These are phyloP conservation scores for Candida krabiensis DNA, from an alignment of 805 yeast genomes.

Conservation along the genomic window DNA sequence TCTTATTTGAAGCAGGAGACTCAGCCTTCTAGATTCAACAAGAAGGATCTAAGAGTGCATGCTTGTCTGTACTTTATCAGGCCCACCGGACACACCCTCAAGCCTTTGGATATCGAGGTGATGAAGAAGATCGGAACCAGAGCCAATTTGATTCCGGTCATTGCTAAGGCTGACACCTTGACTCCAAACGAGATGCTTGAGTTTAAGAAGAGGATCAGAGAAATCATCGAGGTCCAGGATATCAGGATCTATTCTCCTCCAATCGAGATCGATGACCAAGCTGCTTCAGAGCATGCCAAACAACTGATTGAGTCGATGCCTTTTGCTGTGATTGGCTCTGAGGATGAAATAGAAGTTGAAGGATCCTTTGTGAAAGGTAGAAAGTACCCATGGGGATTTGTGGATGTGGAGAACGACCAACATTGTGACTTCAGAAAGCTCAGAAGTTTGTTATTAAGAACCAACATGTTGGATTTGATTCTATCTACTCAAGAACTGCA, in stretches of 20 bases:
- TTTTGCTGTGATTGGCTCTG: constrained; percentile 79
- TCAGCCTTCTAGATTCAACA: constrained; percentile 71
- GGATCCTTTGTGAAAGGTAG: constrained; percentile 75
- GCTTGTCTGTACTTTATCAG: constrained; percentile 87
- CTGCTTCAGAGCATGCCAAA: constrained; percentile 77
- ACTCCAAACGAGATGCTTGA: constrained; percentile 66
- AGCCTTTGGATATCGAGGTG: constrained; percentile 83
- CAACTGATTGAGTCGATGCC: constrained; percentile 85
- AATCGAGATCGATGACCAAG: constrained; percentile 69
- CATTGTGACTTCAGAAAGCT: constrained; percentile 85
- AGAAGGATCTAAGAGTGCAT: constrained; percentile 84
- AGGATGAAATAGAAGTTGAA: constrained; percentile 62
- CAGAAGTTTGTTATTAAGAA: constrained; percentile 74
- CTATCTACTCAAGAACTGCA: constrained; percentile 79
- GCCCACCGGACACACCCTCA: constrained; percentile 86
- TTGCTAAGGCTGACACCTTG: constrained; percentile 86
- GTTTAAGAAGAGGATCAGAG: constrained; percentile 76
- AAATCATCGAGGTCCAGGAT: constrained; percentile 79
- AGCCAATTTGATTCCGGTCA: constrained; percentile 85
- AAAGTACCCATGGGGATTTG: constrained; percentile 88
- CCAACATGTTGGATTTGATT: constrained; percentile 80
- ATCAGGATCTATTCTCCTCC: constrained; percentile 85
- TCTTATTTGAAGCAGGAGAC: constrained; percentile 89
- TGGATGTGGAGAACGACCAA: constrained; percentile 81
- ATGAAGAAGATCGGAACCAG: constrained; percentile 81